A percentile compares a stretch with the other conserved stretches of the same genome.
Conservation (phyloP, 169 alveolate genomes). For the Amoebophrya sp. region DNA sequence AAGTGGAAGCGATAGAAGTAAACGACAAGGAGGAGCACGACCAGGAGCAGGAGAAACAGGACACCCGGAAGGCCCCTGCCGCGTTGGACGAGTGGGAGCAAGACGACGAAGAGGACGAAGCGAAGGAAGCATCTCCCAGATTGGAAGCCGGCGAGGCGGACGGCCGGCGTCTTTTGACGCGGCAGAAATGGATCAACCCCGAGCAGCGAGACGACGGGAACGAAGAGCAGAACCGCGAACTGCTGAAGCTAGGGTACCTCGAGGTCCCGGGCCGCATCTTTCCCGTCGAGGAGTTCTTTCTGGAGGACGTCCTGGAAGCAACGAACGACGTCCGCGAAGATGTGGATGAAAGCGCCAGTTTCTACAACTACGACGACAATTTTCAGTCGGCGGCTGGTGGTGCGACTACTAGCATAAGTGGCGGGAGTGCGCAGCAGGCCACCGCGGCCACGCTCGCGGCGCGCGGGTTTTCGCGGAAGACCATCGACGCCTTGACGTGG, state of each 20-base stretch:
- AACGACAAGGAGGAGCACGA: neutral
- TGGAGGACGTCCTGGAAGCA: conserved; percentile 21
- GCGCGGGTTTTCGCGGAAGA: no score
- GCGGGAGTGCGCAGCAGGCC: no score
- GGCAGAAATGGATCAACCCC: no score
- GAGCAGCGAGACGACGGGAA: neutral
- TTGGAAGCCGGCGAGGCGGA: no score
- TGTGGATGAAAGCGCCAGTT: neutral
- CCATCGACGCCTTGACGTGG: neutral
- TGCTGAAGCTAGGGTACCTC: neutral
- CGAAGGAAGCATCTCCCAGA: no score
- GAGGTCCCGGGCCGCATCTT: neutral
- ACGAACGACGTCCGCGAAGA: neutral
- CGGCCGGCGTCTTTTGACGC: no score
- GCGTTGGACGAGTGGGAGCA: neutral
- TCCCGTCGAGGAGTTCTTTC: conserved; percentile 23
- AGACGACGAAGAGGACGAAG: neutral
- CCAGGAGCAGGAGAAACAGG: no score
- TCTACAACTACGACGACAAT: neutral
- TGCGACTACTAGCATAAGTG: no score
- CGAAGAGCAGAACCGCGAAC: neutral
- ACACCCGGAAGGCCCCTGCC: no score
- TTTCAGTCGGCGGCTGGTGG: no score
- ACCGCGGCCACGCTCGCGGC: no score
- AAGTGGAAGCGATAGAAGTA: neutral